Base-by-base conservation (phyloP, 108 stramenopile species). In the Aurantiochytrium sp. region DNA sequence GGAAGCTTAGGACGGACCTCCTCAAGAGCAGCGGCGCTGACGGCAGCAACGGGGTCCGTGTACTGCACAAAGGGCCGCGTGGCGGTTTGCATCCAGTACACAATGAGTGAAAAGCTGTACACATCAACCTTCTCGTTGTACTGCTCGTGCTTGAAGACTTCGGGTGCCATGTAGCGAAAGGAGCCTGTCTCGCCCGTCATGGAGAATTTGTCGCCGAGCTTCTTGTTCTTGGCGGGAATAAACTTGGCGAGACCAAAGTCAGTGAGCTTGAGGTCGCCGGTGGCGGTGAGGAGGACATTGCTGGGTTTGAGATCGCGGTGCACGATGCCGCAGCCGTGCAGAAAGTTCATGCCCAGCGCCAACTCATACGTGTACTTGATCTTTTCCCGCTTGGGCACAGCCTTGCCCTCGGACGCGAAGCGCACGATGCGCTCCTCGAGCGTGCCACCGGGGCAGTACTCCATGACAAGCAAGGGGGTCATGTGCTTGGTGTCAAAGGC, bases 191-290 rank as follows among this genome's bases (percentile, higher is more conserved):
- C 96, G 12, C 96, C 96, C 10, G 96, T 97, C 95, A 97, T 96
- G 87, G 28, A 60, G 87, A 88, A 88, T 3, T 60, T 58, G 59
- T 88, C 58, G 21, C 42, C 29, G n/a, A 88, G 58, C 29, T 88
- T 88, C 43, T 88, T 88, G 87, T 58, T 92, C 35, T 95, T 95
- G 60, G 96, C 95, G 0, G 96, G 95, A 60, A 96, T 94, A 44
- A 96, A 92, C 89, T 96, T 97, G 21, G 96, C 95, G 8, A 99
- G 96, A 21, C 97, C 98, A 93, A 99, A 98, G 92, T 99, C 98
- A 5, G 96, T 92, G 83, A 99, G 97, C 90, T 98, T 98, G 51
- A 98, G 89, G 23, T 96, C 93, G 23, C 97, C 97, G 28, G 92
- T 92, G 59, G 93, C 94, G 89, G 98, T 97, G 69, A 97, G 93